Base-by-base conservation (phyloP, 495 filamentous ascomycete species). In the Hypomontagnella monticulosa region DNA sequence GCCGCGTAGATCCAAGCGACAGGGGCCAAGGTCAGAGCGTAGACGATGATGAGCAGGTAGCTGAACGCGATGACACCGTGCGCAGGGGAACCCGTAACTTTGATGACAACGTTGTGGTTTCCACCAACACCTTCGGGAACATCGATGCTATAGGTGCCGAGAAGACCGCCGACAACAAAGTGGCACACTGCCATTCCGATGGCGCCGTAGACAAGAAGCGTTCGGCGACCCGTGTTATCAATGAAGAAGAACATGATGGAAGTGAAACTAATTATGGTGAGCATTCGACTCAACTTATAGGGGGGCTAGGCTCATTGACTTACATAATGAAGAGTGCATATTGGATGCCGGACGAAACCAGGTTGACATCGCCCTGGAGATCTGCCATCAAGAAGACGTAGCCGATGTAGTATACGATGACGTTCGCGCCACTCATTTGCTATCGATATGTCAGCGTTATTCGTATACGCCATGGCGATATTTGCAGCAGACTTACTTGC, bases 1-100 rank as follows among this genome's bases (percentile, higher is more conserved):
- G 90, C 84, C 0, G 88, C 86, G 75, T 93, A 92, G 57, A 92
- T 83, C 89, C 90, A 92, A 60, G 81, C 89, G 1, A 87, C 81
- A 2, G 88, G 89, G 1, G 88, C 89, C 51, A 90, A 71, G 2
- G 90, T 92, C 9, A 91, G 77, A 3, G 87, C 87, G 76, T 91
- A 92, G 23, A 88, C 79, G 44, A 87, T 87, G 60, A 90, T 86
- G 59, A 92, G 84, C 3, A 92, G 83, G 59, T 91, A 93, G 6
- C 83, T 89, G 57, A 87, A 89, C 4, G 88, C 84, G 69, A 92
- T 92, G 63, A 92, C 87, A 3, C 84, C 84, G 75, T 91, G 84
- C 9, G 87, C 85, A 4, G 88, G 76, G 1, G 76, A 67, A 14
- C 89, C 89, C 1, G 77, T 76, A 37, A 92, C 87, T 38, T 78